Base-by-base conservation (phyloP, 768 basidiomycete species). In the Mycena latifolia region DNA sequence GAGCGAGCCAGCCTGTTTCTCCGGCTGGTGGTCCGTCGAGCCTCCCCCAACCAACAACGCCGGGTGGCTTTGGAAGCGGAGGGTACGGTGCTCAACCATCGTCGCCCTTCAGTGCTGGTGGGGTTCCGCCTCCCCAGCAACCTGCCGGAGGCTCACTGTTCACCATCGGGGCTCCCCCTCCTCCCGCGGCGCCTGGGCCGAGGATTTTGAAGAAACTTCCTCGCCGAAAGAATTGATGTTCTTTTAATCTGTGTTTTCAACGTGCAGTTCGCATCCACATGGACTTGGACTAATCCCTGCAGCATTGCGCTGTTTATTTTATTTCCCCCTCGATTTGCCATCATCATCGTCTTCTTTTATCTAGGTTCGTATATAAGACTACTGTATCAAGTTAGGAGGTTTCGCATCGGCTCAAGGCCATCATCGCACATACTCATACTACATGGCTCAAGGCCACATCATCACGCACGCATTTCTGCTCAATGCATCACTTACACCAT, bases 101-200 rank as follows among this genome's bases (percentile, higher is more conserved):
- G 7, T 82, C 82, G 39, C 82, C 84, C 11, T 89, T 88, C 66
- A 78, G 81, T 71, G 78, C 79, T 6, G 77, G 81, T 9, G 73
- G 29, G 72, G 76, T 31, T 62, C n/a, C 48, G 2, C 55, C 80
- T 46, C 77, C 79, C 2, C 75, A 78, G 22, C 77, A 78, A 17
- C 72, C 82, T 12, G 74, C 83, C 2, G 80, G 77, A 22, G 80
- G 79, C 10, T 77, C 78, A 9, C 65, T 90, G 37, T 90, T 90
- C 71, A 90, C 88, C 15, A 89, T 90, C 57, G 89, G 89, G 31
- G 80, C 89, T 51, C 82, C 85, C 2, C 85, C 89, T 27, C 76
- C 81, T 5, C 43, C 78, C 5, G 66, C 69, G 59, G 74, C 73
- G 55, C 74, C 70, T 39, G 81, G 79, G 57, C 80, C 80, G 53